phyloP scores from a whole-genome alignment of 257 asterid species.

The Eucommia ulmoides region DNA sequence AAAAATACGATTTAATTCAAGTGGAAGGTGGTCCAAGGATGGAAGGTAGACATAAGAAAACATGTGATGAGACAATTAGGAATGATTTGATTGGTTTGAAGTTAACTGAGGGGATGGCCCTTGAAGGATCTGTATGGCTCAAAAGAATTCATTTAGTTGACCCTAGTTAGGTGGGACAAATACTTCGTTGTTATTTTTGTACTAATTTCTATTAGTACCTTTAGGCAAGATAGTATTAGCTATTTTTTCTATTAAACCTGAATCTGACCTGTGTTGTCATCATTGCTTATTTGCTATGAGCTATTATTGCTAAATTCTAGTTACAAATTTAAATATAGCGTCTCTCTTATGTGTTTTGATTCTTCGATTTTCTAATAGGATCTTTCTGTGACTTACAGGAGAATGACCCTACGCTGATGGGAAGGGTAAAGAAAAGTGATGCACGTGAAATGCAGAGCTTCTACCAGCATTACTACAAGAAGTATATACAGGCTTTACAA shows the following conservation, averaged over 20 bases:
- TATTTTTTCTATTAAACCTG: not conserved
- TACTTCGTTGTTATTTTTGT: too few species aligned
- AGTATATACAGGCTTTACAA: constrained; percentile 96
- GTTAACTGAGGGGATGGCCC: too few species aligned
- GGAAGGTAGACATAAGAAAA: too few species aligned
- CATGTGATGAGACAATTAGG: too few species aligned
- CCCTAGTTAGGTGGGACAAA: too few species aligned
- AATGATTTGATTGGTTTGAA: too few species aligned
- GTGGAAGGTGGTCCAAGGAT: too few species aligned
- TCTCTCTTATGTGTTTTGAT: constrained; percentile 2
- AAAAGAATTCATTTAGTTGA: too few species aligned
- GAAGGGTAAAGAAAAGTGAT: constrained; percentile 97
- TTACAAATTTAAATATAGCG: too few species aligned
- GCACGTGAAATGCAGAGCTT: constrained; percentile 99
- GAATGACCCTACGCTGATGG: constrained; percentile 92
- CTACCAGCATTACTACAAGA: constrained; percentile 94
- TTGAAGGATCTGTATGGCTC: too few species aligned
- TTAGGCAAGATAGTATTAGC: not conserved
- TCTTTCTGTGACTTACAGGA: constrained; percentile 43
- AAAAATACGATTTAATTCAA: too few species aligned
- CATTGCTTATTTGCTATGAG: not conserved
- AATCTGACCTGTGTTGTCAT: not conserved
- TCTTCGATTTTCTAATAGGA: not conserved
- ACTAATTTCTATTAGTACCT: not conserved
- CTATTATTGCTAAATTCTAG: too few species aligned